Evolutionary conservation across 192 early-diverging fungal genomes (phyloP).

Genomic region (Linnemannia elongata): DNA sequence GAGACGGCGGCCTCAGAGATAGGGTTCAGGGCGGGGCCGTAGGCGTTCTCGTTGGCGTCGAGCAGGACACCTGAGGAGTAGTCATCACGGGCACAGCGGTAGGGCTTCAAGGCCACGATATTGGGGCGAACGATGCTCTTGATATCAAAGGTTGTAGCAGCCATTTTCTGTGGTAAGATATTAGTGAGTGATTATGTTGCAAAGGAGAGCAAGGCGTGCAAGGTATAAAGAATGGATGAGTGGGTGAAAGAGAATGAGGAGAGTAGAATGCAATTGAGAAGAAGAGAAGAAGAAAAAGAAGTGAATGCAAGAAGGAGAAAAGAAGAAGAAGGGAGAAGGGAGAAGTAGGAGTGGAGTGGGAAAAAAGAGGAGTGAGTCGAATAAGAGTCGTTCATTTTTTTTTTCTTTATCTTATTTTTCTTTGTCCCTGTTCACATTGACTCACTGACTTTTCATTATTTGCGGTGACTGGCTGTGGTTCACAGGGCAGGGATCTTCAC

Average conservation of each 20-base stretch:
- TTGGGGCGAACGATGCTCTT: slow-evolving; percentile 83
- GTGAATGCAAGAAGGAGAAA: background rate
- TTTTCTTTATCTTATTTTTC: background rate
- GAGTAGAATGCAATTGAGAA: background rate
- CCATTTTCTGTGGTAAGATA: slow-evolving; percentile 1
- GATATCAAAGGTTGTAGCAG: slow-evolving; percentile 64
- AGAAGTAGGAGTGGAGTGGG: background rate
- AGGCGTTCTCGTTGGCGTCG: slow-evolving; percentile 99
- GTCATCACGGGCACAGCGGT: slow-evolving; percentile 99
- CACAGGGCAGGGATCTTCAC: too few relatives aligned
- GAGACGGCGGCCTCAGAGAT: slow-evolving; percentile 43
- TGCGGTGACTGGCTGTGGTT: background rate
- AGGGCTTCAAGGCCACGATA: slow-evolving; percentile 86
- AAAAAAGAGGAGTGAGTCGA: background rate
- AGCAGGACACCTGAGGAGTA: slow-evolving; percentile 93
- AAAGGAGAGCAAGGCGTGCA: background rate
- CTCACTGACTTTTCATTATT: background rate
- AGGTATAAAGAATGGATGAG: background rate
- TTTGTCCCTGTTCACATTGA: background rate
- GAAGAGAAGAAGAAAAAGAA: background rate
- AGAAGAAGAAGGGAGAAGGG: background rate
- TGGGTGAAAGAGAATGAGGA: slow-evolving; percentile 5
- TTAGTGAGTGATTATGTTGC: background rate
- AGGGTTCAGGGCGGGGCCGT: slow-evolving; percentile 70
- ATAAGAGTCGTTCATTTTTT: background rate